A percentile compares a stretch with the other conserved stretches of the same genome.
phyloP scores from a whole-genome alignment of 1,284 basidiomycete genomes.

The Naganishia sp. region DNA sequence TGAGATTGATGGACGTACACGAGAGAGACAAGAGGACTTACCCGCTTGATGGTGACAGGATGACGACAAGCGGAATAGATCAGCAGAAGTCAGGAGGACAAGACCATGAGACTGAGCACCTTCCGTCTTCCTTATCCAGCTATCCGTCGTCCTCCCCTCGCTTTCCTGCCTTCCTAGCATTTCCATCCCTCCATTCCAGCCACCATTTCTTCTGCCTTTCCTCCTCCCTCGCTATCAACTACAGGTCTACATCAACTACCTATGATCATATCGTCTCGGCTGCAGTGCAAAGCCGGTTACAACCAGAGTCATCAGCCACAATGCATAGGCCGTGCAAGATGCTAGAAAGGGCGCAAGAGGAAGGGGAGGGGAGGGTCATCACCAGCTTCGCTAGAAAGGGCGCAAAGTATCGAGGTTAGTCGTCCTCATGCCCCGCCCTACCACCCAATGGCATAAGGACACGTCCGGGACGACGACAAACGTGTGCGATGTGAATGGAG shows the following conservation, averaged over 20 bases:
- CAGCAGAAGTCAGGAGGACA: too few species aligned
- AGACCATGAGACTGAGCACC: too few species aligned
- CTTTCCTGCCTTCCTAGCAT: too few species aligned
- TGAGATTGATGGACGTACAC: too few species aligned
- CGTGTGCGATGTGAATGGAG: too few species aligned
- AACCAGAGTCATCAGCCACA: background rate
- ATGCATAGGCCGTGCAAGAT: constrained; percentile 1
- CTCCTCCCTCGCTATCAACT: too few species aligned
- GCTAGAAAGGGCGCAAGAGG: background rate
- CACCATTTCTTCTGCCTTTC: too few species aligned
- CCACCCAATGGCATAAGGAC: constrained; percentile 6
- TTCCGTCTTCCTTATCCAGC: too few species aligned
- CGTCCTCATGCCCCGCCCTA: constrained; percentile 4
- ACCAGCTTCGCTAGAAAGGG: background rate
- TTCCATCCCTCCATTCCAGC: too few species aligned
- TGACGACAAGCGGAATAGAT: background rate
- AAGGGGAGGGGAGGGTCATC: constrained; percentile 3
- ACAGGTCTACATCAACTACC: background rate
- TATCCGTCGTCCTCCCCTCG: too few species aligned
- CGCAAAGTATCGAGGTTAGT: background rate
- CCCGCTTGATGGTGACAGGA: too few species aligned
- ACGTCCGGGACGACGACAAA: background rate
- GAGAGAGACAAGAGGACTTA: too few species aligned
- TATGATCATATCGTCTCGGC: background rate
- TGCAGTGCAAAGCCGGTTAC: background rate